phyloP scores from a whole-genome alignment of 2,329 filamentous ascomycete genomes.

The Fusarium stilboides region DNA sequence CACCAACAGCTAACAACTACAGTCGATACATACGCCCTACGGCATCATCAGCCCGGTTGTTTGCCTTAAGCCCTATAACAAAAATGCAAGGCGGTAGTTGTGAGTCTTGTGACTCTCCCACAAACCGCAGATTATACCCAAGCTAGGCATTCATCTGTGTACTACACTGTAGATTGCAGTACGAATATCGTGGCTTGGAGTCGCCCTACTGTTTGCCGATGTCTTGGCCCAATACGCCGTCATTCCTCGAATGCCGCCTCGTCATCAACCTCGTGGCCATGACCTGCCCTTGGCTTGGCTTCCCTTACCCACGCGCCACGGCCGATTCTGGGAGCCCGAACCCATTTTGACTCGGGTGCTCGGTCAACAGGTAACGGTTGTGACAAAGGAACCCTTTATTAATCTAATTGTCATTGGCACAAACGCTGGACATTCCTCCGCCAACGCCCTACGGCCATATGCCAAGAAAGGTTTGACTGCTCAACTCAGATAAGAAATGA shows the following conservation, averaged over 20 bases:
- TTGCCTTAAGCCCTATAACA: slow-evolving; percentile 35
- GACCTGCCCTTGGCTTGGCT: slow-evolving; percentile 33
- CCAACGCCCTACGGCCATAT: slow-evolving; percentile 2
- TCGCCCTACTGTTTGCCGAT: slow-evolving; percentile 16
- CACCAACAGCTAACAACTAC: slow-evolving; percentile 29
- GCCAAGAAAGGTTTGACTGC: slow-evolving; percentile 26
- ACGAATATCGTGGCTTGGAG: slow-evolving; percentile 33
- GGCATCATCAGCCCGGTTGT: slow-evolving; percentile 8
- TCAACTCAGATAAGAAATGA: slow-evolving; percentile 26
- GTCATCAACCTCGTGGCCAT: slow-evolving; percentile 41
- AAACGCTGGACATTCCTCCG: not conserved
- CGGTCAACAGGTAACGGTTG: slow-evolving; percentile 23
- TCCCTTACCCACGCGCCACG: slow-evolving; percentile 44
- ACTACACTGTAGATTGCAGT: not conserved
- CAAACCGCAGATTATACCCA: slow-evolving; percentile 5
- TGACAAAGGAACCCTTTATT: slow-evolving; percentile 14
- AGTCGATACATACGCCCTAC: not conserved
- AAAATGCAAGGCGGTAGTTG: slow-evolving; percentile 32
- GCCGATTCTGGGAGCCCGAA: slow-evolving; percentile 13
- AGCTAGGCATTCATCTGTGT: slow-evolving; percentile 6
- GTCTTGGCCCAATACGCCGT: slow-evolving; percentile 30
- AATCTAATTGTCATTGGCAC: slow-evolving; percentile 9
- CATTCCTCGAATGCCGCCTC: slow-evolving; percentile 40
- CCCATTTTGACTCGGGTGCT: slow-evolving; percentile 16
- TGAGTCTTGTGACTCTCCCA: not conserved